phyloP scores from a whole-genome alignment of 2,329 filamentous ascomycete genomes.

The Cladobotryum protrusum region DNA sequence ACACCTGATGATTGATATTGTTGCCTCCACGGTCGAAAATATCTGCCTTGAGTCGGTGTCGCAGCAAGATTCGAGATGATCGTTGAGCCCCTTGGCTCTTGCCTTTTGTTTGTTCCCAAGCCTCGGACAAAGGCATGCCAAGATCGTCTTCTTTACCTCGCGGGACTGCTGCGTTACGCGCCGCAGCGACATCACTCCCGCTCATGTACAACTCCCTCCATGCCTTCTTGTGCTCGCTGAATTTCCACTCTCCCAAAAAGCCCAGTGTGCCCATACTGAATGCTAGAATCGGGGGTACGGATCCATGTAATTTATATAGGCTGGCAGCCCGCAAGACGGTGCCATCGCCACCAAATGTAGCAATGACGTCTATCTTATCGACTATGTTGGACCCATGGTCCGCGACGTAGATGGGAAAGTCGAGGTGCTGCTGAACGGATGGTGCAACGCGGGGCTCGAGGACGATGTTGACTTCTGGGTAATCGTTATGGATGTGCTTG shows the following conservation, averaged over 20 bases:
- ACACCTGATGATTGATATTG: constrained; percentile 49
- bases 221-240: constrained; percentile 83
- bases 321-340: constrained; percentile 33
- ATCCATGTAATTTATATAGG: constrained; percentile 67
- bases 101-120: constrained; percentile 69
- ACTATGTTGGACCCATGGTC: constrained; percentile 52
- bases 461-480: constrained; percentile 73
- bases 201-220: constrained; percentile 91
- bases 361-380: constrained; percentile 78
- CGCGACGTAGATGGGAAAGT: constrained; percentile 66
- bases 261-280: constrained; percentile 97
- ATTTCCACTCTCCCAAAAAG: constrained; percentile 95
- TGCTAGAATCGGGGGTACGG: constrained; percentile 83
- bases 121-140: constrained; percentile 21
- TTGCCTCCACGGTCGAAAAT: constrained; percentile 66
- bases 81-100: constrained; percentile 74
- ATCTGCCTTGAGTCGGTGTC: constrained; percentile 80
- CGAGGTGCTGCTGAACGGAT: constrained; percentile 61
- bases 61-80: constrained; percentile 73
- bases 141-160: constrained; percentile 21
- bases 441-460: constrained; percentile 72
- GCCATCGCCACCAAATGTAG: constrained; percentile 80
- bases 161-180: constrained; percentile 37
- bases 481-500: constrained; percentile 71
- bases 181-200: constrained; percentile 46